Evolutionary conservation across 345 rosid genomes (phyloP).

Genomic region (Reutealis trisperma): DNA sequence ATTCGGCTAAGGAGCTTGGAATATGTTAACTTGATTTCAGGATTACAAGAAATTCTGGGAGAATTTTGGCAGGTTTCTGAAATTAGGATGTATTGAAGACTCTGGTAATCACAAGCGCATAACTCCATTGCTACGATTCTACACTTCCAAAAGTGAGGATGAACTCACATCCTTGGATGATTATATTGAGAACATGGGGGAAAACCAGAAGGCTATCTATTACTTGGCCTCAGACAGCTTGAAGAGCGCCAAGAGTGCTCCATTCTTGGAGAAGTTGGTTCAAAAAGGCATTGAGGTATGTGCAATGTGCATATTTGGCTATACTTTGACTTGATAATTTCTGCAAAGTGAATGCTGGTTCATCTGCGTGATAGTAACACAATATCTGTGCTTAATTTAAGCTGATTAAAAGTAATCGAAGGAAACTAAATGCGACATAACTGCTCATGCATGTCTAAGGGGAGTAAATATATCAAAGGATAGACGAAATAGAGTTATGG

Average conservation of each 20-base stretch:
- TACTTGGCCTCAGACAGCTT: conserved; percentile 92
- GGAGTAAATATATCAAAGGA: not conserved
- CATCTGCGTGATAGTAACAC: not conserved
- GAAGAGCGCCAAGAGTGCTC: conserved; percentile 92
- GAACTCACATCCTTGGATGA: conserved; percentile 81
- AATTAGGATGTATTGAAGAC: conserved; percentile 94
- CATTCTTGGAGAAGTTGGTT: conserved; percentile 91
- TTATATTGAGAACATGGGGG: conserved; percentile 91
- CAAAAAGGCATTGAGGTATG: conserved; percentile 90
- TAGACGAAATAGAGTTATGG: not conserved
- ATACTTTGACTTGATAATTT: not conserved
- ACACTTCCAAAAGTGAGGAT: conserved; percentile 83
- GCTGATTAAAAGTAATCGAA: not conserved
- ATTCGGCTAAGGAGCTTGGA: conserved; percentile 9
- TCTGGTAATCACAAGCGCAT: conserved; percentile 95
- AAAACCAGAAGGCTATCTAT: conserved; percentile 92
- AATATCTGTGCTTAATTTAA: too few species aligned
- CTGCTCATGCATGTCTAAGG: not conserved
- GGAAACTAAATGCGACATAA: not conserved
- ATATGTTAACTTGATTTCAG: conserved; percentile 41
- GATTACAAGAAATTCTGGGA: conserved; percentile 99
- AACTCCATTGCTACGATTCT: conserved; percentile 76
- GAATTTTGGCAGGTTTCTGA: conserved; percentile 87
- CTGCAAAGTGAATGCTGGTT: not conserved
- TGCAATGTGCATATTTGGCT: not conserved